phyloP scores from a whole-genome alignment of 257 asterid genomes.

The Henckelia pumila region DNA sequence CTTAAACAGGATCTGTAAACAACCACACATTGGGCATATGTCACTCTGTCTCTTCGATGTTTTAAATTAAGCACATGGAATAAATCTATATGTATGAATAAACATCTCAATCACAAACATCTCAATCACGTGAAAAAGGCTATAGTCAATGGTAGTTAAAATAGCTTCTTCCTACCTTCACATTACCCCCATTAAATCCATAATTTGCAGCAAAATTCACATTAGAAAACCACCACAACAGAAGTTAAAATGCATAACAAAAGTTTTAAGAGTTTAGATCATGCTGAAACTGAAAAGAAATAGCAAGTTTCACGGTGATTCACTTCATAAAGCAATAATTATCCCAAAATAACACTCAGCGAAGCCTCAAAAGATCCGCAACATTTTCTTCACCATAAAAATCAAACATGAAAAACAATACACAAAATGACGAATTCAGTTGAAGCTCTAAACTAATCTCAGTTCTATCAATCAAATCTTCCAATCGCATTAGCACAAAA shows the following conservation, averaged over 20 bases:
- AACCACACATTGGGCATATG: conserved; percentile 12
- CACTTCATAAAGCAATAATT: conserved; percentile 19
- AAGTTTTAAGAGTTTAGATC: neutral
- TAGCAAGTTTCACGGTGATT: conserved; percentile 1
- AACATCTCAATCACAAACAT: neutral
- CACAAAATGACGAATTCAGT: conserved; percentile 19
- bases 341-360: neutral
- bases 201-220: neutral
- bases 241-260: conserved; percentile 7
- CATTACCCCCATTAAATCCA: conserved; percentile 16
- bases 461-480: conserved; percentile 25
- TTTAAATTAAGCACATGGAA: neutral
- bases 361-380: conserved; percentile 20
- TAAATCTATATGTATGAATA: neutral
- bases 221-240: conserved; percentile 13
- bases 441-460: conserved; percentile 14
- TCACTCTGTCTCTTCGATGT: conserved; percentile 1
- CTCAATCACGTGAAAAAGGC: neutral
- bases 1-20: conserved; percentile 7
- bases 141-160: neutral
- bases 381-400: conserved; percentile 23
- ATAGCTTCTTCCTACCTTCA: neutral
- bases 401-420: neutral
- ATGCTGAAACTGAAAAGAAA: conserved; percentile 16
- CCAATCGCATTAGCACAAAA: neutral